Evolutionary conservation across 768 basidiomycete species (phyloP), one percentile per base, ranked within the genome.

Genomic region (Kwoniella heveanensis): DNA sequence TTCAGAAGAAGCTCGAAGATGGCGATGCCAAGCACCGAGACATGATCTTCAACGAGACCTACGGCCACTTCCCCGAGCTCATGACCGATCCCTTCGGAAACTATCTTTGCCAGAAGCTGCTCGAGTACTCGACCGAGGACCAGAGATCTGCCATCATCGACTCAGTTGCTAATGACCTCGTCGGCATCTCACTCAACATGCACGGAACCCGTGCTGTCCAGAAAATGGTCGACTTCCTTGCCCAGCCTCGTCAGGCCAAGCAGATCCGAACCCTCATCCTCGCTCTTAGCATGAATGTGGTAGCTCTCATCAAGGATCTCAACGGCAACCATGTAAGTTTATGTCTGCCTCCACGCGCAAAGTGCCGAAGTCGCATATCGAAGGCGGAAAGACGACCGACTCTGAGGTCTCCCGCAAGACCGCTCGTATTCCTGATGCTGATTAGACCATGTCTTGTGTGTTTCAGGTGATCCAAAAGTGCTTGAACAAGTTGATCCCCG

Each of bases 41-140:
- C 76, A 94, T 98, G 90, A 99, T 99, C 79, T 99, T 97, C 85
- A 86, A 90, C 64, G 96, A 99, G 83, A 97, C 95, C 1, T 98
- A 95, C 74, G 88, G 89, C 50, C 94, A 98, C 76, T 97, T 98
- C 74, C 90, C 95, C 52, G 96, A 98, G 71, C 85, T 99, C 65
- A 99, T 99, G 96, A 98, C 92, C 30, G 94, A 98, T 83, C 95
- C 96, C 1, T 98, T 99, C 81, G 96, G 96, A 62, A 99, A 99
- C 81, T 99, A 99, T 79, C 85, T 99, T 60, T 97, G 95, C 81
- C 96, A 99, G 82, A 97, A 97, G 81, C 85, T 99, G 37, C 83
- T 99, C 70, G 96, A 99, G 81, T 95, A 87, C 80, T 93, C 92
- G 15, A 95, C 92, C 15, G 96, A 99, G 71, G 96, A 99, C 72